These are phyloP conservation scores for Aspergillus affinis DNA, from an alignment of 495 filamentous ascomycete species.

Conservation along the genomic window DNA sequence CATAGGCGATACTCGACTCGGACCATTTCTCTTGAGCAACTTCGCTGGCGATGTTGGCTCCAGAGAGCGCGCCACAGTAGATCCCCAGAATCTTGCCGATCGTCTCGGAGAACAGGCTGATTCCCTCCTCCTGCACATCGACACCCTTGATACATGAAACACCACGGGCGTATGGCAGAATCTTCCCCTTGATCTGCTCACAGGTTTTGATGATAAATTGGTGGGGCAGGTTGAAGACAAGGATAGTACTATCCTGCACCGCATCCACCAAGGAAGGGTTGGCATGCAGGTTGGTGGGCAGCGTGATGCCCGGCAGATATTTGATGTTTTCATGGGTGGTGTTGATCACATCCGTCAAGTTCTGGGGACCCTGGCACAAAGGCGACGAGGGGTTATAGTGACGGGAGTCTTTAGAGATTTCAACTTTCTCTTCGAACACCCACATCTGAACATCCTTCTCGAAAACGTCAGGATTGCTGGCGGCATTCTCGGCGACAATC, in stretches of 20 bases:
- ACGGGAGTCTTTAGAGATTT: constrained; percentile 61
- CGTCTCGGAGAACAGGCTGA: constrained; percentile 89
- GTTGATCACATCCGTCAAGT: constrained; percentile 91
- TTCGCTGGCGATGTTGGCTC: constrained; percentile 95
- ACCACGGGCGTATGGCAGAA: constrained; percentile 86
- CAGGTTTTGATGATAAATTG: constrained; percentile 94
- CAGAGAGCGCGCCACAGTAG: constrained; percentile 94
- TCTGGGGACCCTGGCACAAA: constrained; percentile 63
- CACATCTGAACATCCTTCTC: constrained; percentile 93
- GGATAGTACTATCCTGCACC: constrained; percentile 77
- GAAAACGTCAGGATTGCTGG: constrained; percentile 73
- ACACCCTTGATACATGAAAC: constrained; percentile 99
- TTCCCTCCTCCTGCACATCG: constrained; percentile 76
- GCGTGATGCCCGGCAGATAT: constrained; percentile 80
- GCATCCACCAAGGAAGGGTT: constrained; percentile 83
- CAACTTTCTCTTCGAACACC: constrained; percentile 88
- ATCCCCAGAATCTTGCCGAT: constrained; percentile 88
- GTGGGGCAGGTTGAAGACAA: constrained; percentile 97
- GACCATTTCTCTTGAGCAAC: constrained; percentile 94
- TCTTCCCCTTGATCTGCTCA: constrained; percentile 79
- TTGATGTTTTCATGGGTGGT: constrained; percentile 93
- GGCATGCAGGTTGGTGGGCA: constrained; percentile 86
- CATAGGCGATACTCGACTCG: constrained; percentile 95
- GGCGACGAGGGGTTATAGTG: constrained; percentile 58
- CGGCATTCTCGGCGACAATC: constrained; percentile 90